Evolutionary conservation across 2,329 filamentous ascomycete species (phyloP).

Genomic region (Raffaelea ambrosiae): DNA sequence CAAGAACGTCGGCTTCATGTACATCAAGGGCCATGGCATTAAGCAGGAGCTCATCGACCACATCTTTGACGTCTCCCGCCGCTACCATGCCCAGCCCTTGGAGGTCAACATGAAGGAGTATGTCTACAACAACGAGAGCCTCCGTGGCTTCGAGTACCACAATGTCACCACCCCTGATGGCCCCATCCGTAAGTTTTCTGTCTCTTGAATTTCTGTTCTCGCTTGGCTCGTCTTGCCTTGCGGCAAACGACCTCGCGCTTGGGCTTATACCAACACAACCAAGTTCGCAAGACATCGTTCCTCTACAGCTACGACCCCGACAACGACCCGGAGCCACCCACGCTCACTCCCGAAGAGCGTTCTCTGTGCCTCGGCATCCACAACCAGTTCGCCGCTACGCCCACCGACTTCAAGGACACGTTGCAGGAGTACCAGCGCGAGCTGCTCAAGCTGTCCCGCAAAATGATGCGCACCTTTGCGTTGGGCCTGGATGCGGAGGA

Average conservation of each 20-base stretch:
- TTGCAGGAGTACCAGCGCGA: slow-evolving; percentile 3
- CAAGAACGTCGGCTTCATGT: slow-evolving; percentile 21
- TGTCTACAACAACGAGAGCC: slow-evolving; percentile 6
- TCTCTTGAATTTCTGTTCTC: no score
- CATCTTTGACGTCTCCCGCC: slow-evolving; percentile 21
- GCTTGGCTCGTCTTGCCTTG: no score
- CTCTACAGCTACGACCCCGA: slow-evolving; percentile 12
- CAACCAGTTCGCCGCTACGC: slow-evolving; percentile 6
- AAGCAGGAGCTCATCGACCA: slow-evolving; percentile 15
- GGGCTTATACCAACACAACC: no score
- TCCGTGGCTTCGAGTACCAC: slow-evolving; percentile 6
- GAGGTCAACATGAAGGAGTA: slow-evolving; percentile 22
- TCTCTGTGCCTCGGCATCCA: slow-evolving; percentile 3
- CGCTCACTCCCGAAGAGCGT: slow-evolving; percentile 7
- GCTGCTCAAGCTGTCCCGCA: slow-evolving; percentile 3
- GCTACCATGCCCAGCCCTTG: slow-evolving; percentile 21
- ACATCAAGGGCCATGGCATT: slow-evolving; percentile 23
- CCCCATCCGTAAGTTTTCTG: not conserved
- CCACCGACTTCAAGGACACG: slow-evolving; percentile 1
- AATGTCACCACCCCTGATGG: slow-evolving; percentile 2
- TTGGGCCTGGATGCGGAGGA: slow-evolving; percentile 7
- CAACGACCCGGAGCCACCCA: slow-evolving; percentile 4
- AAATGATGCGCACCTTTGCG: slow-evolving; percentile 7
- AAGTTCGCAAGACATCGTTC: slow-evolving; percentile 11
- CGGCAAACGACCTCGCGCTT: no score